phyloP scores from a whole-genome alignment of 345 rosid species.

The Draba incana region DNA sequence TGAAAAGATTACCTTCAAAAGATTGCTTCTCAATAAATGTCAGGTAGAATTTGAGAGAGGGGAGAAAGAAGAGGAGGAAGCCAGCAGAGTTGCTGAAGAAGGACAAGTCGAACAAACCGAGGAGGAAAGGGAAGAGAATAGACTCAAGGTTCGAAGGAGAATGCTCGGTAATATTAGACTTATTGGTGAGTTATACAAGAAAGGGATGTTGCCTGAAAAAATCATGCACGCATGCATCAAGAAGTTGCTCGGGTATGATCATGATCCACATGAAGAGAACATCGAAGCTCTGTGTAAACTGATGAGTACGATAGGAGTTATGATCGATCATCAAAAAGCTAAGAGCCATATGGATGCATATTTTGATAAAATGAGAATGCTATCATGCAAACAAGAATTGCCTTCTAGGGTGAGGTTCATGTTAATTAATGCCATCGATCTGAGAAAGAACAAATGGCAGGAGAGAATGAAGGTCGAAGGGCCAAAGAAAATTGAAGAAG shows the following conservation, averaged over 20 bases:
- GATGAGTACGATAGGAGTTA: constrained; percentile 93
- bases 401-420: constrained; percentile 91
- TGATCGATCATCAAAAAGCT: constrained; percentile 76
- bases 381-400: constrained; percentile 72
- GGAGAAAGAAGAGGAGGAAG: constrained; percentile 92
- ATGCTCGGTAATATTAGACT: constrained; percentile 97
- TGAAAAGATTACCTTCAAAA: constrained; percentile 79
- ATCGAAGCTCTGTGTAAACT: constrained; percentile 90
- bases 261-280: constrained; percentile 91
- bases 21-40: constrained; percentile 89
- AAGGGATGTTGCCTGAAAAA: constrained; percentile 88
- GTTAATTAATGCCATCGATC: constrained; percentile 88
- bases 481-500: constrained; percentile 97
- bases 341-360: constrained; percentile 73
- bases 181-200: constrained; percentile 95
- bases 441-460: constrained; percentile 94
- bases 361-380: constrained; percentile 68
- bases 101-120: constrained; percentile 74
- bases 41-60: constrained; percentile 98
- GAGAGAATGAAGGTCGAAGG: constrained; percentile 99
- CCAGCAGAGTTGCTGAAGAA: constrained; percentile 78
- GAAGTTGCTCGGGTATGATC: constrained; percentile 71
- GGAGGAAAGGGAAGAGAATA: constrained; percentile 86
- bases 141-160: constrained; percentile 81
- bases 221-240: constrained; percentile 90